A percentile compares a stretch with the other conserved stretches of the same genome.
Conservation (phyloP, 257 asterid species). For the Nicotiana otophora region DNA sequence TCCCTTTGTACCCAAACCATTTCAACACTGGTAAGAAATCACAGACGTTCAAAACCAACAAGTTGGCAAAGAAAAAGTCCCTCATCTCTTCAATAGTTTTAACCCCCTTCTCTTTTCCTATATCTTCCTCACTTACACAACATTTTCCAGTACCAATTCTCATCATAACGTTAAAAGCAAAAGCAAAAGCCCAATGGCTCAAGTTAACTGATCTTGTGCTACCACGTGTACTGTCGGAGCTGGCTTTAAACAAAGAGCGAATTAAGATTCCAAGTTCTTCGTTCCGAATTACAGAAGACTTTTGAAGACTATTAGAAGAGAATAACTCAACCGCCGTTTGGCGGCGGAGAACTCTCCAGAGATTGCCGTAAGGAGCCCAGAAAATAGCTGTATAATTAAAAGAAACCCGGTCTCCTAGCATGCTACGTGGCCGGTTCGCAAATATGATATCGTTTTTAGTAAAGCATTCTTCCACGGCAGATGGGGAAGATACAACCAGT, state of each 20-base stretch:
- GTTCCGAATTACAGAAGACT: constrained; percentile 30
- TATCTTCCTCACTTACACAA: constrained; percentile 30
- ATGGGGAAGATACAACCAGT: constrained; percentile 44
- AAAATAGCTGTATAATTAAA: constrained; percentile 26
- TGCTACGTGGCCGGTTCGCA: constrained; percentile 40
- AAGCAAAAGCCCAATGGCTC: constrained; percentile 24
- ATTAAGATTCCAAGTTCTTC: constrained; percentile 22
- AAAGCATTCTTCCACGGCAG: constrained; percentile 53
- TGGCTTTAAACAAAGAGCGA: constrained; percentile 5
- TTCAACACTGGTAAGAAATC: constrained; percentile 58
- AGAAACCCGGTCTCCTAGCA: constrained; percentile 30
- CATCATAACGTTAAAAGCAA: constrained; percentile 30
- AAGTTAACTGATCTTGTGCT: constrained; percentile 21
- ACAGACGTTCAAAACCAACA: constrained; percentile 22
- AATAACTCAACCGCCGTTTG: constrained; percentile 32
- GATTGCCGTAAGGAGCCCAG: constrained; percentile 34
- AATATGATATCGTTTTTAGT: constrained; percentile 39
- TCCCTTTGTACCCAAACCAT: constrained; percentile 46
- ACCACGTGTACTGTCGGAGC: not conserved
- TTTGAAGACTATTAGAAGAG: constrained; percentile 34
- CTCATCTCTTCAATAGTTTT: constrained; percentile 21
- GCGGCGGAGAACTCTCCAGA: constrained; percentile 42
- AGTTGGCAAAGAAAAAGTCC: constrained; percentile 13
- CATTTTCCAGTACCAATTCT: constrained; percentile 33
- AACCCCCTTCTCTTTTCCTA: constrained; percentile 28